These are phyloP conservation scores for Carex pumila DNA, from an alignment of 176 grass and related monocot species.

Conservation along the genomic window DNA sequence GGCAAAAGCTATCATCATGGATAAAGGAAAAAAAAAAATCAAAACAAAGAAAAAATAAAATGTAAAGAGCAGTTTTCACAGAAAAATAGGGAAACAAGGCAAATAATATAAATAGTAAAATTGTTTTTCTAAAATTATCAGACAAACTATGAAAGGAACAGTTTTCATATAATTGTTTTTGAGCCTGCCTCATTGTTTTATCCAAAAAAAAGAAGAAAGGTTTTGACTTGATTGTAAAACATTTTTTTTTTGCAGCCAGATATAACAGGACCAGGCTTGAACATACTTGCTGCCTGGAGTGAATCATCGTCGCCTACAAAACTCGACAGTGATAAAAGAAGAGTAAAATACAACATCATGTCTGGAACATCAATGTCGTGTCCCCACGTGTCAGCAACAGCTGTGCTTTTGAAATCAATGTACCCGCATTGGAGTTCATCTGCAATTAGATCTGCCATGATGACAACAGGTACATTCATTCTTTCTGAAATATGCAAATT, in stretches of 20 bases:
- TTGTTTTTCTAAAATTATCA: not conserved
- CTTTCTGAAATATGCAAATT: not conserved
- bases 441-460: slow-evolving; percentile 76
- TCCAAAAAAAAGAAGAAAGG: not conserved
- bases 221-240: not conserved
- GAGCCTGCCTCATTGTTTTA: not conserved
- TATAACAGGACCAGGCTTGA: slow-evolving; percentile 73
- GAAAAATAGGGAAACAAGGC: not conserved
- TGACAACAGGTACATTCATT: slow-evolving; percentile 73
- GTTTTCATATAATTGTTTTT: not conserved
- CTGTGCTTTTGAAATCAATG: slow-evolving; percentile 48
- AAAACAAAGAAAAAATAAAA: not conserved
- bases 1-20: not conserved
- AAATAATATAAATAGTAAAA: not conserved
- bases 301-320: slow-evolving; percentile 80
- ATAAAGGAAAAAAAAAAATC: not conserved
- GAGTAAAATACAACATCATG: slow-evolving; percentile 74
- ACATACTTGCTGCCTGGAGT: slow-evolving; percentile 97
- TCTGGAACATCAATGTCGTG: slow-evolving; percentile 98
- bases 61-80: not conserved
- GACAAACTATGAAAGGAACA: not conserved
- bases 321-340: slow-evolving; percentile 60
- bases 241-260: slow-evolving; percentile 47
- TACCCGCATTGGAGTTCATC: slow-evolving; percentile 79
- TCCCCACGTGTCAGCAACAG: slow-evolving; percentile 80